These are phyloP conservation scores for Hericium alpestre DNA, from an alignment of 768 basidiomycete genomes.

Conservation along the genomic window DNA sequence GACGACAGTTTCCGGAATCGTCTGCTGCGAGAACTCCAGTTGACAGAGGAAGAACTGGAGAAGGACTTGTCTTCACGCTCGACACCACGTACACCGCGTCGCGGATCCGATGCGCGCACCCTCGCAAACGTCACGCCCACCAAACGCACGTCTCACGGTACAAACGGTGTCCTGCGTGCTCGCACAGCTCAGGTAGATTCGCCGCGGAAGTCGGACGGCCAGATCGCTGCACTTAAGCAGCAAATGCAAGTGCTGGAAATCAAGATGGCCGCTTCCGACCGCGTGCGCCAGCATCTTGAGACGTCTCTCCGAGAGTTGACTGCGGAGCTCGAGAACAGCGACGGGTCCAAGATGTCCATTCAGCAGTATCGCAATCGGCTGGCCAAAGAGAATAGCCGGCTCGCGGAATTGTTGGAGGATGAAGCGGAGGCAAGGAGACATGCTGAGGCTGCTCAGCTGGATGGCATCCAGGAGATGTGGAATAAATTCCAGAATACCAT, in stretches of 20 bases:
- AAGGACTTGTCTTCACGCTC: slow-evolving; percentile 37
- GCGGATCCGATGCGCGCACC: slow-evolving; percentile 24
- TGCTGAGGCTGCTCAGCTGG: slow-evolving; percentile 52
- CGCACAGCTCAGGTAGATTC: slow-evolving; percentile 27
- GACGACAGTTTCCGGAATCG: slow-evolving; percentile 54
- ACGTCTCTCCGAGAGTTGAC: slow-evolving; percentile 48
- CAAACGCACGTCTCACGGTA: slow-evolving; percentile 23
- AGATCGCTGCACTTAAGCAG: slow-evolving; percentile 43
- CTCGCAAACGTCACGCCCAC: slow-evolving; percentile 39
- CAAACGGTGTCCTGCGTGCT: slow-evolving; percentile 25
- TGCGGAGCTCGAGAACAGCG: slow-evolving; percentile 49
- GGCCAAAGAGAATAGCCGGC: slow-evolving; percentile 43
- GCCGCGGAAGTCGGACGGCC: slow-evolving; percentile 31
- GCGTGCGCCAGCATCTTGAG: slow-evolving; percentile 56
- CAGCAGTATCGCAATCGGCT: slow-evolving; percentile 47
- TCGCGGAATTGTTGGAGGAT: slow-evolving; percentile 47
- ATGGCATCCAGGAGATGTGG: slow-evolving; percentile 59
- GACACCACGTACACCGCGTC: slow-evolving; percentile 9
- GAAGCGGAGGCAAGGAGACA: slow-evolving; percentile 53
- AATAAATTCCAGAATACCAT: slow-evolving; percentile 52
- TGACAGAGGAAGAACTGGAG: slow-evolving; percentile 46
- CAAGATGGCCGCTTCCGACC: slow-evolving; percentile 57
- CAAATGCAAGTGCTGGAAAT: slow-evolving; percentile 61
- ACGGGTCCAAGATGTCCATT: slow-evolving; percentile 55
- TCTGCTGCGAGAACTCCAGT: slow-evolving; percentile 52